A percentile compares a stretch with the other conserved stretches of the same genome.
These are phyloP conservation scores for Murraya paniculata DNA, from an alignment of 345 rosid species.

Conservation along the genomic window DNA sequence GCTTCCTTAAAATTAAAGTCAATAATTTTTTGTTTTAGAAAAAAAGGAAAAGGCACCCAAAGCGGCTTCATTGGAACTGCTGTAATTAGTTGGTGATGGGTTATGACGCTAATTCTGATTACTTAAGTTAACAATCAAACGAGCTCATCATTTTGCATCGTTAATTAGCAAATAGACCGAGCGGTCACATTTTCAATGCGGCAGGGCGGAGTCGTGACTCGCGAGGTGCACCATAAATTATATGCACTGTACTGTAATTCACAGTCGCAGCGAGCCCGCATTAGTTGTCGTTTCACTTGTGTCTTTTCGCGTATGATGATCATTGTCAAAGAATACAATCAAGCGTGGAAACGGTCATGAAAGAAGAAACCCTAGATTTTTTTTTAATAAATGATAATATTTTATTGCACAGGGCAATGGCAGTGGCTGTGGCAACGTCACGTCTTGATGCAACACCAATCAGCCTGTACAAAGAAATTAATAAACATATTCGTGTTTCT, in stretches of 20 bases:
- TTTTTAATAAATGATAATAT: not conserved
- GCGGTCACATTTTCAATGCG: too few relatives aligned
- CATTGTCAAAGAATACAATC: not conserved
- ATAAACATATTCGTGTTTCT: not conserved
- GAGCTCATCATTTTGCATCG: not conserved
- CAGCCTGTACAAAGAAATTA: too few relatives aligned
- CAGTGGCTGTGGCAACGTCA: not conserved
- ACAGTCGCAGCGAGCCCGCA: too few relatives aligned
- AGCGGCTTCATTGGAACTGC: not conserved
- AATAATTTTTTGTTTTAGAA: not conserved
- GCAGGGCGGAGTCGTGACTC: too few relatives aligned
- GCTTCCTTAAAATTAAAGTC: constrained; percentile 6
- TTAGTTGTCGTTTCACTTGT: not conserved
- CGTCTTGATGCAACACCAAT: not conserved
- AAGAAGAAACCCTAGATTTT: not conserved
- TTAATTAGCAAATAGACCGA: too few relatives aligned
- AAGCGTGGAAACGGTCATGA: constrained; percentile 6
- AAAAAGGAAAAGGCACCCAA: not conserved
- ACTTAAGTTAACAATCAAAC: not conserved
- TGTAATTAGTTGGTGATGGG: not conserved
- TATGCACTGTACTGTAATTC: too few relatives aligned
- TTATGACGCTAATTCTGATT: not conserved
- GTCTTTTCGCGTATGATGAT: not conserved
- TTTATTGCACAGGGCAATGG: not conserved
- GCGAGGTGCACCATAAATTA: too few relatives aligned